Evolutionary conservation across 2,329 filamentous ascomycete species (phyloP), one percentile per base, ranked within the genome.

Genomic region (Phaeosphaeria sp.): DNA sequence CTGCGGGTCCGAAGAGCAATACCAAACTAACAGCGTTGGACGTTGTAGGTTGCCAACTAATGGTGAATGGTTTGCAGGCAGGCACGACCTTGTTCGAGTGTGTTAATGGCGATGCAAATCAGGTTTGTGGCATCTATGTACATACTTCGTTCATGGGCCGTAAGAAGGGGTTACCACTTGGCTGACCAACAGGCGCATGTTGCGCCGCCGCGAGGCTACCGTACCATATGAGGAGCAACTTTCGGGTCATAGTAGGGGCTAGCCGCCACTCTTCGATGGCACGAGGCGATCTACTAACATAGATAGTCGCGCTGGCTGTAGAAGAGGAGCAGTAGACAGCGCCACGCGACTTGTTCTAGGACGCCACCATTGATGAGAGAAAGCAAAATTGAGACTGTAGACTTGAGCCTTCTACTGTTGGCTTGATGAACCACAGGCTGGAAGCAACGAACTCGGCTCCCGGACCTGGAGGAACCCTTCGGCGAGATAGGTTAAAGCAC

Each of bases 1-100:
- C 78, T 64, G 81, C 78, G 36, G 86, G 85, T 27, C 87, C 87
- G 70, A 83, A 83, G 65, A 88, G 83, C 63, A 89, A 84, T 58
- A 86, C 73, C 56, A 89, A 77, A 17, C 84, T 84, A 69, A 89
- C 78, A 42, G 78, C 80, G 68, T 79, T 81, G 53, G 71, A 55
- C 52, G 80, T 80, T 63, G 77, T 81, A 43, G 81, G 77, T 59
- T 79, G 60, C 87, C 87, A 89, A 61, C 79, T 85, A 80, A 89
- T 85, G 68, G 78, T 80, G 81, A 80, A 89, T 55, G 79, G 67
- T 73, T 81, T 69, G 74, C 85, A 85, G 59, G 76, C 85, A 17
- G 83, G 81, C 52, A 89, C 84, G 52, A 82, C 72, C 72, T 77
- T 59, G n/a, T 36, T 8, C 22, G 25, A 40, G 59, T 49, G 55